Conservation (phyloP, 106 monocot genomes). For the Acorus calamus region DNA sequence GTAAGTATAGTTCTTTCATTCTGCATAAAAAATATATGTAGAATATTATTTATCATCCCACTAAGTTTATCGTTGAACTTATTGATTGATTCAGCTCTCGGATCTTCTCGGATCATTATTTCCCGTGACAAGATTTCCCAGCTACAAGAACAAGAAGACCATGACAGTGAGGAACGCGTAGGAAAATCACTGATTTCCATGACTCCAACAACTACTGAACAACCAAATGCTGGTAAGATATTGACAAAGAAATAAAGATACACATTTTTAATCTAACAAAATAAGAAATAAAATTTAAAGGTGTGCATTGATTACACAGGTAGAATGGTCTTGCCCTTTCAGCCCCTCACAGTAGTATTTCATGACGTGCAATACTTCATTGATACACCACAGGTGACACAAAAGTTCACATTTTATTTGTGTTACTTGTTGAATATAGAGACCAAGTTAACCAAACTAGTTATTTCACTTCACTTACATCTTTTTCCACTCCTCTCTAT, state of each 20-base stretch:
- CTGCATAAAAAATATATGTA: too few species aligned
- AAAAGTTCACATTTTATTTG: too few species aligned
- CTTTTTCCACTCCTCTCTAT: too few species aligned
- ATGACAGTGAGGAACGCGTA: background rate
- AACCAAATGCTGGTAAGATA: background rate
- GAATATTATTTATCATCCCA: too few species aligned
- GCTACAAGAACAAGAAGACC: background rate
- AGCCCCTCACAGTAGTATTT: constrained; percentile 14
- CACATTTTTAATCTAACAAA: background rate
- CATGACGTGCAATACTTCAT: constrained; percentile 20
- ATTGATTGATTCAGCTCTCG: constrained; percentile 1
- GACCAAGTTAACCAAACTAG: background rate
- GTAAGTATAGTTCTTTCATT: background rate
- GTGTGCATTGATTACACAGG: background rate
- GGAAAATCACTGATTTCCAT: background rate
- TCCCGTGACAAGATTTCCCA: background rate
- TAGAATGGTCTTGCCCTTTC: constrained; percentile 11
- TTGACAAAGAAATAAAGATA: too few species aligned
- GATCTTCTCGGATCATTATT: constrained; percentile 3
- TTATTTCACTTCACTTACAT: background rate
- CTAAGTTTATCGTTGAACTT: too few species aligned
- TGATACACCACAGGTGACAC: constrained; percentile 9
- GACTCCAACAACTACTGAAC: background rate
- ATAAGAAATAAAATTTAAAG: background rate
- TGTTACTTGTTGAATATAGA: too few species aligned